These are phyloP conservation scores for Elsinoe arachidis DNA, from an alignment of 2,329 filamentous ascomycete genomes.

Conservation along the genomic window DNA sequence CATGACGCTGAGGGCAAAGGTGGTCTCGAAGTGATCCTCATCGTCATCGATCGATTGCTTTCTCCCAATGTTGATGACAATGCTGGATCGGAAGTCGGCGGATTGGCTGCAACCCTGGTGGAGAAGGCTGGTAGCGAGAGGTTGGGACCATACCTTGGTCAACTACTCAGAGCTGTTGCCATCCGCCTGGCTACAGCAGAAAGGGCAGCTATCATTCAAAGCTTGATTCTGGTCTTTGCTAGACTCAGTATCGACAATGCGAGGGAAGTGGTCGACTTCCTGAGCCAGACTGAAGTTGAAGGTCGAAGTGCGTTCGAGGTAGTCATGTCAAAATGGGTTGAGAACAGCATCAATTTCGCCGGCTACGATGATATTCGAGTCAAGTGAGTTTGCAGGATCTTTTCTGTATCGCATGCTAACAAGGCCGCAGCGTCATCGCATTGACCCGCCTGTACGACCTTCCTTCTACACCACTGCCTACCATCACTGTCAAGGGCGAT, in stretches of 20 bases:
- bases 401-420: conserved; percentile 16
- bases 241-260: conserved; percentile 77
- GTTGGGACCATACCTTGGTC: conserved; percentile 79
- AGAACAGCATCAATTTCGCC: conserved; percentile 95
- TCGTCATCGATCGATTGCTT: conserved; percentile 86
- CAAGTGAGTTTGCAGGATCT: conserved; percentile 54
- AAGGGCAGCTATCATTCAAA: conserved; percentile 87
- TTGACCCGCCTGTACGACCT: conserved; percentile 85
- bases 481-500: conserved; percentile 84
- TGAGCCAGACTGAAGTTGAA: conserved; percentile 60
- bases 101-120: conserved; percentile 85
- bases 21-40: conserved; percentile 78
- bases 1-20: conserved; percentile 68
- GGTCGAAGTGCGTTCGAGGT: conserved; percentile 77
- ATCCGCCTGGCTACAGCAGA: conserved; percentile 73
- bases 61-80: conserved; percentile 81
- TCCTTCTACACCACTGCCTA: conserved; percentile 67
- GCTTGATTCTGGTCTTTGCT: conserved; percentile 88
- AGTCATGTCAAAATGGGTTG: conserved; percentile 89
- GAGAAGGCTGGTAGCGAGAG: conserved; percentile 90
- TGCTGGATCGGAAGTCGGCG: conserved; percentile 90
- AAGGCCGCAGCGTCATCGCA: conserved; percentile 63
- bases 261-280: conserved; percentile 83
- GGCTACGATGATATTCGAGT: conserved; percentile 96
- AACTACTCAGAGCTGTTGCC: conserved; percentile 83